phyloP scores from a whole-genome alignment of 2,329 filamentous ascomycete species.

The Colletotrichum sp. region DNA sequence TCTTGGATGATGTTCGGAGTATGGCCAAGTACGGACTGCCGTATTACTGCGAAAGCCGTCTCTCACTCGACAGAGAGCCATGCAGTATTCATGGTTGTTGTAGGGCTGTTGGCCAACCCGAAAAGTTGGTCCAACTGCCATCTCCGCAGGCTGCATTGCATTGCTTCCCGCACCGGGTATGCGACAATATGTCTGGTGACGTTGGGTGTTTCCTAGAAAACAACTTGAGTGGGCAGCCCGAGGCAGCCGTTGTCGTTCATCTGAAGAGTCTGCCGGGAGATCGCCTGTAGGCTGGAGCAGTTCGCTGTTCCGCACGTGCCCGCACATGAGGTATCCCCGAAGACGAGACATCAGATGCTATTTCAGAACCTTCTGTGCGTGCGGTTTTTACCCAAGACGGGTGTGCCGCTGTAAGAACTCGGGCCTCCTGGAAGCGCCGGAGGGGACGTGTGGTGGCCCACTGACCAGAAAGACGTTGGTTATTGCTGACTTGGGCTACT shows the following conservation, averaged over 20 bases:
- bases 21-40: neutral
- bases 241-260: neutral
- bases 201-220: neutral
- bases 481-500: neutral
- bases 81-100: neutral
- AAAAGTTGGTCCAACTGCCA: neutral
- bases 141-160: neutral
- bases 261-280: neutral
- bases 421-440: neutral
- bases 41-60: neutral
- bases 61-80: neutral
- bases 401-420: neutral
- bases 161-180: neutral
- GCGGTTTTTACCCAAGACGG: neutral
- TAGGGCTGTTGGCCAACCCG: neutral
- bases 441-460: neutral
- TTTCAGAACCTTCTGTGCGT: neutral
- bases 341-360: neutral
- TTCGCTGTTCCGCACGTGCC: neutral
- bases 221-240: neutral
- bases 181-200: neutral
- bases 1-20: neutral
- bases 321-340: neutral
- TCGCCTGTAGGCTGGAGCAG: neutral
- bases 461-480: neutral